A percentile compares a stretch with the other conserved stretches of the same genome.
These are phyloP conservation scores for Candida yuanshanica DNA, from an alignment of 805 yeast genomes.

Conservation along the genomic window DNA sequence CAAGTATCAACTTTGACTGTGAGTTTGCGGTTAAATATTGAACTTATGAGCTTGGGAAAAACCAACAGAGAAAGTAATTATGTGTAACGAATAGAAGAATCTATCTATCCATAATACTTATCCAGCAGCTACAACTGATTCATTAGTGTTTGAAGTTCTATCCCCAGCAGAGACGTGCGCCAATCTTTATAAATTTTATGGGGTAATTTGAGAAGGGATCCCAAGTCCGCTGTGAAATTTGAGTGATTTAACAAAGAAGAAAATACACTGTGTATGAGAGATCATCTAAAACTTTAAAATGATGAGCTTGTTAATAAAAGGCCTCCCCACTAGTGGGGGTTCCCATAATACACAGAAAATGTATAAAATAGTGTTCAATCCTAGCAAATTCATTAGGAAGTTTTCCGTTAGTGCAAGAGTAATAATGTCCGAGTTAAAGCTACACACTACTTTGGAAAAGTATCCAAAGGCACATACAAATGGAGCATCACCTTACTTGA, in stretches of 20 bases:
- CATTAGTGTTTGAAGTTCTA: slow-evolving; percentile 2
- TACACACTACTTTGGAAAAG: slow-evolving; percentile 29
- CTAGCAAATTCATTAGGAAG: too few species aligned
- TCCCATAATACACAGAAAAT: not conserved
- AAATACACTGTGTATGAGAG: not conserved
- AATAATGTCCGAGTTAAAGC: slow-evolving; percentile 13
- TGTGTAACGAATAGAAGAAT: too few species aligned
- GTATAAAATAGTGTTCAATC: not conserved
- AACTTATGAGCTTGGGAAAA: too few species aligned
- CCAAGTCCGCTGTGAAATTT: not conserved
- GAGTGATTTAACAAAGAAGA: slow-evolving; percentile 1
- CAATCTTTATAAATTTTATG: too few species aligned
- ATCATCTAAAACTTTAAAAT: not conserved
- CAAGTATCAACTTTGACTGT: too few species aligned
- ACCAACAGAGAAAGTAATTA: too few species aligned
- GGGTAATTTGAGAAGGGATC: not conserved
- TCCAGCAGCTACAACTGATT: too few species aligned
- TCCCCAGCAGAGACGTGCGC: slow-evolving; percentile 1
- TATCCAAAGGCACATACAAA: slow-evolving; percentile 38
- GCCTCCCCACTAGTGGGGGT: too few species aligned
- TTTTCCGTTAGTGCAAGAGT: too few species aligned
- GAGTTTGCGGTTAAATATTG: too few species aligned
- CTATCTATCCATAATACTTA: too few species aligned
- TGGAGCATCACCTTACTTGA: slow-evolving; percentile 36
- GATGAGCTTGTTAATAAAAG: too few species aligned